phyloP scores from a whole-genome alignment of 768 basidiomycete genomes.

The Austroboletus eburneus region DNA sequence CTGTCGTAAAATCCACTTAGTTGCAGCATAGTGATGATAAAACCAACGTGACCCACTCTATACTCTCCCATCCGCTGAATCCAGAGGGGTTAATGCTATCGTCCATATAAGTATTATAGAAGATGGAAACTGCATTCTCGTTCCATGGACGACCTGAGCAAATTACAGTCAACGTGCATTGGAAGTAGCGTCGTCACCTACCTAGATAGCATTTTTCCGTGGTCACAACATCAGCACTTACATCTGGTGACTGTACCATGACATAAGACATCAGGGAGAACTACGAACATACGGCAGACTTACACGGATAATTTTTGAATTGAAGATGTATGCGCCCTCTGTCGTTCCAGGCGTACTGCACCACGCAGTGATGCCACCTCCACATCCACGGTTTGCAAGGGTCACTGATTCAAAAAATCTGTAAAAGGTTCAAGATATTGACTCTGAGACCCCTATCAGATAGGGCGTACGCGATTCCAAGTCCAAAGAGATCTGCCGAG shows the following conservation, averaged over 20 bases:
- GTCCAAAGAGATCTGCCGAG: constrained; percentile 19
- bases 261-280: background rate
- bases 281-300: constrained; percentile 12
- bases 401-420: constrained; percentile 60
- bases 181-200: constrained; percentile 4
- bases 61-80: constrained; percentile 43
- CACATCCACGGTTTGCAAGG: constrained; percentile 60
- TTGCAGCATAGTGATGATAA: background rate
- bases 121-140: constrained; percentile 51
- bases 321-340: constrained; percentile 51
- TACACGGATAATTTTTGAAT: constrained; percentile 55
- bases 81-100: constrained; percentile 47
- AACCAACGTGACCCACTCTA: constrained; percentile 11
- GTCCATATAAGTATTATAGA: constrained; percentile 55
- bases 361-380: constrained; percentile 66
- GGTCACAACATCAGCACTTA: constrained; percentile 45
- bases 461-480: constrained; percentile 4
- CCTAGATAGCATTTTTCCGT: constrained; percentile 49
- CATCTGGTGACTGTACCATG: constrained; percentile 50
- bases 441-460: background rate
- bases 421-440: background rate
- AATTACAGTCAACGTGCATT: background rate
- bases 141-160: constrained; percentile 54
- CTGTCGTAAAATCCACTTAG: constrained; percentile 33
- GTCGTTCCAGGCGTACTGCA: constrained; percentile 42